Percentiles rank a stretch among this genome's conserved stretches.
These are phyloP conservation scores for Chaetomium sp. DNA, from an alignment of 2,329 filamentous ascomycete genomes.

Conservation along the genomic window DNA sequence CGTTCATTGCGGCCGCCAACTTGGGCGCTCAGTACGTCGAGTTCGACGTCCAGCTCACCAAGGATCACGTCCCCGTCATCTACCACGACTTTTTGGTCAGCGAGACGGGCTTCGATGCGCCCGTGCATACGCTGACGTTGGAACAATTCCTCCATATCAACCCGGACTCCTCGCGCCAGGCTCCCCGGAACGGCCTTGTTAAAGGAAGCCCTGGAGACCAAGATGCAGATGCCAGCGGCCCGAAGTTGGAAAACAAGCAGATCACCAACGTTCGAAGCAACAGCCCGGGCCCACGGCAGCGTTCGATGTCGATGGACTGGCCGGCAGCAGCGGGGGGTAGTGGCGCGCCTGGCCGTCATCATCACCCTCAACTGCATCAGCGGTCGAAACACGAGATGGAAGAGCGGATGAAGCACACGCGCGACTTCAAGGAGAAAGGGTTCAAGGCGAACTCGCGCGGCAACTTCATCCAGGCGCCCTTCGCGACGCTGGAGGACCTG, in stretches of 20 bases:
- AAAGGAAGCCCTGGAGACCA: too few species aligned
- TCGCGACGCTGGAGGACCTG: constrained; percentile 90
- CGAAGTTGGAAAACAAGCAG: constrained; percentile 24
- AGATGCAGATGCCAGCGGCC: constrained; percentile 12
- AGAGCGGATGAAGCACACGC: constrained; percentile 94
- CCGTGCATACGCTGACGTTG: constrained; percentile 87
- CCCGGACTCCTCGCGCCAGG: constrained; percentile 42
- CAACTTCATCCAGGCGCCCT: constrained; percentile 91
- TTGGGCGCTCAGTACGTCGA: constrained; percentile 72
- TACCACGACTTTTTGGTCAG: constrained; percentile 98
- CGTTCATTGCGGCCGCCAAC: constrained; percentile 94
- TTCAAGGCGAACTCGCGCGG: constrained; percentile 94
- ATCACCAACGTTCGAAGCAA: constrained; percentile 28
- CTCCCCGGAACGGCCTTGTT: constrained; percentile 23
- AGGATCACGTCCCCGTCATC: constrained; percentile 95
- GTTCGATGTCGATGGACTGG: constrained; percentile 51
- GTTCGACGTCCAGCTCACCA: constrained; percentile 94
- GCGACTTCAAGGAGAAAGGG: constrained; percentile 88
- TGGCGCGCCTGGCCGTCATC: not conserved
- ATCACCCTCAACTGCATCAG: constrained; percentile 7
- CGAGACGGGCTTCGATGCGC: constrained; percentile 94
- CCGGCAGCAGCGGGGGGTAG: not conserved
- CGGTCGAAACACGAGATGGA: constrained; percentile 39
- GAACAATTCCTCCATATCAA: constrained; percentile 94
- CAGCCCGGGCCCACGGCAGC: constrained; percentile 32